A percentile compares a stretch with the other conserved stretches of the same genome.
phyloP scores from a whole-genome alignment of 2,329 filamentous ascomycete species.

The Zalaria sp. region DNA sequence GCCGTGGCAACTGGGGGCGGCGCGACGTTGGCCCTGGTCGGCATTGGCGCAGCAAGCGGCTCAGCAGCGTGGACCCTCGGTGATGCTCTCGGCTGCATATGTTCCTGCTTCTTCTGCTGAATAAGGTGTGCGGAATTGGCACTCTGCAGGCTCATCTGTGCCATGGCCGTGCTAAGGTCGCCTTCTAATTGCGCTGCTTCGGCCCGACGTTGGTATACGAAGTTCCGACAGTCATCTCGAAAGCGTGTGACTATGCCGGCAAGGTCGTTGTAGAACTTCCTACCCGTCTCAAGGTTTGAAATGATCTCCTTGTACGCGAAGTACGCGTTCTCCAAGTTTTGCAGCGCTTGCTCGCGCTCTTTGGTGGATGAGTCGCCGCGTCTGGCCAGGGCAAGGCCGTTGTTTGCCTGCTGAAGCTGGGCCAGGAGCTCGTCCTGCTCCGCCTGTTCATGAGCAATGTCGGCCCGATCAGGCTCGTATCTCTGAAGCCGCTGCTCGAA shows the following conservation, averaged over 20 bases:
- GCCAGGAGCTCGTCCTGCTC: conserved; percentile 62
- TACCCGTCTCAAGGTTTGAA: conserved; percentile 74
- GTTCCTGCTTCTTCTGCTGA: conserved; percentile 28
- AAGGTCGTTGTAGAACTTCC: conserved; percentile 96
- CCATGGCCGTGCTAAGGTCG: conserved; percentile 48
- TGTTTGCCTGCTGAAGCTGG: conserved; percentile 61
- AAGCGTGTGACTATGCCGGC: conserved; percentile 77
- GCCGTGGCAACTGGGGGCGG: conserved; percentile 7
- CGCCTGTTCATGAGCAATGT: conserved; percentile 55
- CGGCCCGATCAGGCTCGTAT: conserved; percentile 66
- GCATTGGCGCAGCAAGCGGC: conserved; percentile 43
- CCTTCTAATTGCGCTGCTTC: conserved; percentile 69
- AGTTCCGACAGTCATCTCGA: conserved; percentile 63
- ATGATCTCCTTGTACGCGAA: conserved; percentile 95
- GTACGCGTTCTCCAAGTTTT: conserved; percentile 80
- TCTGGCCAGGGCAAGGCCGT: conserved; percentile 60
- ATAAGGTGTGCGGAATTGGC: conserved; percentile 25
- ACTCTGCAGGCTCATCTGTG: conserved; percentile 37
- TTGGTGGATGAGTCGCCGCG: conserved; percentile 50
- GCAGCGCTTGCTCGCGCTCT: conserved; percentile 75
- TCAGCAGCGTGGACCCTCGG: conserved; percentile 13
- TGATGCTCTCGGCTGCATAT: conserved; percentile 1
- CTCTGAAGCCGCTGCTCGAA: conserved; percentile 70
- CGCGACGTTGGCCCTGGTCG: conserved; percentile 21
- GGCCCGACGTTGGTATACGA: conserved; percentile 65